phyloP scores from a whole-genome alignment of 2,329 filamentous ascomycete species.

The Macrophomina tecta region DNA sequence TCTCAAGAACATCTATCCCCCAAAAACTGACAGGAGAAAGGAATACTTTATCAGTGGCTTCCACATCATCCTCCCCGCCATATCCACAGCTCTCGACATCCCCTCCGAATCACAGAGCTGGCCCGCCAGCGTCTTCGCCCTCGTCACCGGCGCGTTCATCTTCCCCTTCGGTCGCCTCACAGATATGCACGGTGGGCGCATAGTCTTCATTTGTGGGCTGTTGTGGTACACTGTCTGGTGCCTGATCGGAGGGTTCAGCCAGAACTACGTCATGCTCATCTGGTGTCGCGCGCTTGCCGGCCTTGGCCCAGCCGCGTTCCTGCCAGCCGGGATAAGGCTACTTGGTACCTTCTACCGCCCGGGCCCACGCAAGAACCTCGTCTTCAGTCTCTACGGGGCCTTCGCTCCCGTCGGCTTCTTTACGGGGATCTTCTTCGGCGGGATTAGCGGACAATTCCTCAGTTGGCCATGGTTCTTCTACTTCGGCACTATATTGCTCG shows the following conservation, averaged over 20 bases:
- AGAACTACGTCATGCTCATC: constrained; percentile 72
- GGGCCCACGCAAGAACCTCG: constrained; percentile 71
- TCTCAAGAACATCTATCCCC: not conserved
- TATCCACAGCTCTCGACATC: constrained; percentile 67
- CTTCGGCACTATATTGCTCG: constrained; percentile 64
- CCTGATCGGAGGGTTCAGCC: constrained; percentile 72
- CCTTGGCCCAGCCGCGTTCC: constrained; percentile 72
- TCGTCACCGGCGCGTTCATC: constrained; percentile 45
- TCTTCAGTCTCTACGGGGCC: constrained; percentile 65
- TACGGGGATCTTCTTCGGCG: constrained; percentile 69
- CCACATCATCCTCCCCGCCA: constrained; percentile 68
- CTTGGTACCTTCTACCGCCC: constrained; percentile 69
- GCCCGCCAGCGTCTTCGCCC: constrained; percentile 46
- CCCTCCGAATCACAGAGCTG: constrained; percentile 65
- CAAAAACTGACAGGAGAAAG: not conserved
- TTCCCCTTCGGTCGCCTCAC: constrained; percentile 60
- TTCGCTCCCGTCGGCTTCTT: constrained; percentile 58
- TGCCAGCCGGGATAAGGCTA: constrained; percentile 72
- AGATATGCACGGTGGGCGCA: constrained; percentile 67
- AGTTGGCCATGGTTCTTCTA: constrained; percentile 65
- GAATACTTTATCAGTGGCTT: constrained; percentile 83
- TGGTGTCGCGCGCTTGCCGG: constrained; percentile 77
- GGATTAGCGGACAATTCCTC: constrained; percentile 60
- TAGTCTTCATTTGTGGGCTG: constrained; percentile 68
- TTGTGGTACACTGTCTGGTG: constrained; percentile 72